phyloP scores from a whole-genome alignment of 352 stramenopile genomes.

The Pythium angustatum region DNA sequence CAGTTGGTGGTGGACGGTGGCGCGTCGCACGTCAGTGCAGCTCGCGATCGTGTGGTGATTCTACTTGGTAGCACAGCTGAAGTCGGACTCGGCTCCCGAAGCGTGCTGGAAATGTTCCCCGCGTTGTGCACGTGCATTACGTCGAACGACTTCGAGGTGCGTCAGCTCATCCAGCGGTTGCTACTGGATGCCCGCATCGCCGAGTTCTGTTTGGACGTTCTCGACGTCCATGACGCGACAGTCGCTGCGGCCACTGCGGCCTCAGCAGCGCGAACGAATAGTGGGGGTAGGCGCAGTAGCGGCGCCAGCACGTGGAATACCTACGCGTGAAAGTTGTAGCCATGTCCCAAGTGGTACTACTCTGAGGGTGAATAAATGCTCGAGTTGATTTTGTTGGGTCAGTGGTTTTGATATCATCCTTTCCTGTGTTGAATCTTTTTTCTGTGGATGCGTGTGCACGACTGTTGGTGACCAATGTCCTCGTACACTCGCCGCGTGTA shows the following conservation, averaged over 20 bases:
- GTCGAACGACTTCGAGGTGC: conserved; percentile 63
- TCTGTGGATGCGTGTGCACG: too few relatives aligned
- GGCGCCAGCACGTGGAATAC: conserved; percentile 12
- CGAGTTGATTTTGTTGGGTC: too few relatives aligned
- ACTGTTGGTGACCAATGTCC: too few relatives aligned
- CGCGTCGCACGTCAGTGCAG: conserved; percentile 30
- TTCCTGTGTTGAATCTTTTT: too few relatives aligned
- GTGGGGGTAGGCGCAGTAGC: conserved; percentile 4
- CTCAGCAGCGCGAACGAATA: conserved; percentile 3
- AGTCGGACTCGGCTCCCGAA: conserved; percentile 51
- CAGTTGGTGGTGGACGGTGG: not conserved
- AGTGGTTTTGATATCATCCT: too few relatives aligned
- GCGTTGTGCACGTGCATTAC: conserved; percentile 79
- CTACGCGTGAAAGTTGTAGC: conserved; percentile 19
- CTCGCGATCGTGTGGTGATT: conserved; percentile 65
- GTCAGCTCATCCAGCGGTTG: conserved; percentile 63
- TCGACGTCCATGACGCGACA: conserved; percentile 26
- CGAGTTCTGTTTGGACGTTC: conserved; percentile 43
- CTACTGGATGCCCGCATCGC: conserved; percentile 55
- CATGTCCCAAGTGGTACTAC: too few relatives aligned
- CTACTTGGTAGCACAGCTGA: conserved; percentile 60
- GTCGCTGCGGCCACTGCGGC: conserved; percentile 11
- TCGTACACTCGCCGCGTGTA: too few relatives aligned
- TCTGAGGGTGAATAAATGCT: too few relatives aligned
- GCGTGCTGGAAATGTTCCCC: conserved; percentile 74